Base-by-base conservation (phyloP, 2,329 filamentous ascomycete species). In the Colletotrichum shisoi region DNA sequence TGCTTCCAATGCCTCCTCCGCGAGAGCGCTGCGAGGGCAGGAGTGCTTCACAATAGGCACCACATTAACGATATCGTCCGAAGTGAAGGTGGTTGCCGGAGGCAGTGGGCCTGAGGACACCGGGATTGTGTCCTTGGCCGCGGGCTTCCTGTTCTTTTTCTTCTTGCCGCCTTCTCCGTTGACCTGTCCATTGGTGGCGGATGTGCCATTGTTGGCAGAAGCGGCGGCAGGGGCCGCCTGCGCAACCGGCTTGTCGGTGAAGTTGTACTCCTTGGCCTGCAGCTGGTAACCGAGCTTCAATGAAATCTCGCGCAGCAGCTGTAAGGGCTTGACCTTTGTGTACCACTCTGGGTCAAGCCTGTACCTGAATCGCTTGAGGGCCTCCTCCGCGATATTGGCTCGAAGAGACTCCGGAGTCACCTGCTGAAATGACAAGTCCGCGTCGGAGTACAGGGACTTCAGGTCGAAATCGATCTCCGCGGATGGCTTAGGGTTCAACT, bases 31-130 rank as follows among this genome's bases (percentile, higher is more conserved):
- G 79, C 92, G 91, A 45, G 94, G 95, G 68, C 91, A 90, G 4
- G 95, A 95, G 76, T 99, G 94, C 83, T 98, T 98, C 74, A 98
- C 87, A 52, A 98, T 82, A 8, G 95, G 95, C n/a, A 97, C 92
- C 68, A 97, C 85, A 79, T 97, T 97, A 71, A 96, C 80, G 70
- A 99, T 86, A 73, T 99, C 93, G 68, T 97, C 93, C 0, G 92
- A 83, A 58, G 82, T 84, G 79, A 99, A 98, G 73, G 78, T 68
- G 77, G 84, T 71, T 72, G 81, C 72, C 5, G 57, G 45, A 42
- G 52, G 17, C 11, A 31, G 15, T 13, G 57, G 57, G 3, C 51
- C 19, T 75, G 78, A 68, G 70, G 80, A 80, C 19, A 83, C 77
- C 1, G 83, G 81, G 19, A 86, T 88, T 44, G 77, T 79, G 51